These are phyloP conservation scores for Geotrichum candidum DNA, from an alignment of 1,139 yeast species.

Conservation along the genomic window DNA sequence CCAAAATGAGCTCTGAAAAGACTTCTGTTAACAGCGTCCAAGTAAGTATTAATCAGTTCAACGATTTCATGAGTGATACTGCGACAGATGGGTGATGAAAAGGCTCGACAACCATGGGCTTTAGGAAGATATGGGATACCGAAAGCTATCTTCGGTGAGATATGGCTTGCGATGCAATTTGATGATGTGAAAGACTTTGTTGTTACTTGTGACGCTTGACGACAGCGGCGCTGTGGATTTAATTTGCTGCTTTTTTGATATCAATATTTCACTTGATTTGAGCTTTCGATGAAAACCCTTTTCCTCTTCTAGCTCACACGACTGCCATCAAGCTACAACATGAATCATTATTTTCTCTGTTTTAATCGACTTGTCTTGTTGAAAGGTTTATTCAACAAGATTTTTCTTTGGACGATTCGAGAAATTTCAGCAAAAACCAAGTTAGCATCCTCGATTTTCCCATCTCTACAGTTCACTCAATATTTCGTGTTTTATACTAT, in stretches of 20 bases:
- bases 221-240: not conserved
- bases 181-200: not conserved
- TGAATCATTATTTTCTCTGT: constrained; percentile 11
- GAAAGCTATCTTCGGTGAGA: not conserved
- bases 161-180: not conserved
- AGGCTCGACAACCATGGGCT: not conserved
- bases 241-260: not conserved
- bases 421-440: not conserved
- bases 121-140: not conserved
- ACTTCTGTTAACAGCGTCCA: constrained; percentile 34
- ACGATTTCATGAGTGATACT: not conserved
- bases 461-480: not conserved
- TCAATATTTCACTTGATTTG: not conserved
- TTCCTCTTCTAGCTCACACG: not conserved
- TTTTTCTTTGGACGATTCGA: not conserved
- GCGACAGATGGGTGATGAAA: not conserved
- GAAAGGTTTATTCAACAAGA: not conserved
- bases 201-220: not conserved
- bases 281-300: not conserved
- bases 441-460: not conserved
- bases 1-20: constrained; percentile 25
- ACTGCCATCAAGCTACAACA: not conserved
- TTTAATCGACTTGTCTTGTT: not conserved
- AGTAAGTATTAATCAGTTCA: constrained; percentile 20
- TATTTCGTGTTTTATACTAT: not conserved